Conservation (phyloP, 768 basidiomycete species). For the Coprinopsis marcescibilis region DNA sequence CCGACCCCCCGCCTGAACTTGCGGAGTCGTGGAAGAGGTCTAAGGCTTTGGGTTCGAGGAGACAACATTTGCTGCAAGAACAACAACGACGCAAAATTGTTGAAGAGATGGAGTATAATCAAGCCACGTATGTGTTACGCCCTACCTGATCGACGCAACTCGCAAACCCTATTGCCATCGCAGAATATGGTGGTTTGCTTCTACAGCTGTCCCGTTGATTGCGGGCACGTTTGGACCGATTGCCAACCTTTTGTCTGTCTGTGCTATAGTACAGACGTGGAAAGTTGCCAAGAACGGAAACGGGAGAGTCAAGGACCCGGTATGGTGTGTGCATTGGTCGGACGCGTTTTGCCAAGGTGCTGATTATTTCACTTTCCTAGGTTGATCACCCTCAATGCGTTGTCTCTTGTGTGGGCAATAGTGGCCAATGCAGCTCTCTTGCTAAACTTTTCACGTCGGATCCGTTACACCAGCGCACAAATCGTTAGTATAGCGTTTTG, state of each 20-base stretch:
- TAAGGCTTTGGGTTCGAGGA: too few species aligned
- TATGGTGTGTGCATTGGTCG: constrained; percentile 23
- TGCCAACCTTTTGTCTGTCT: constrained; percentile 34
- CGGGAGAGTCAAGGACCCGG: constrained; percentile 23
- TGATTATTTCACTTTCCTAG: too few species aligned
- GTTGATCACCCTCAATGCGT: constrained; percentile 26
- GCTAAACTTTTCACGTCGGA: constrained; percentile 32
- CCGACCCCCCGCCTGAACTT: too few species aligned
- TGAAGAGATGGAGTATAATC: neutral
- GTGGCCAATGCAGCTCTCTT: constrained; percentile 30
- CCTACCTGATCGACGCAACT: neutral
- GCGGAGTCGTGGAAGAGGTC: too few species aligned
- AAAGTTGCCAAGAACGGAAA: constrained; percentile 18
- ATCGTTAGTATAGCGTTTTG: constrained; percentile 32
- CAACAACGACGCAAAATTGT: too few species aligned
- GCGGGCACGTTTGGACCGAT: constrained; percentile 38
- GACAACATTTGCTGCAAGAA: too few species aligned
- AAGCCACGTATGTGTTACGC: neutral
- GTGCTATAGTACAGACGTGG: constrained; percentile 32
- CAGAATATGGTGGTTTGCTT: constrained; percentile 37
- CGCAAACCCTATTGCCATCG: neutral
- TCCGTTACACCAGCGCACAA: constrained; percentile 31
- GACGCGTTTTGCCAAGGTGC: neutral
- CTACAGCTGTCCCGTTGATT: constrained; percentile 34
- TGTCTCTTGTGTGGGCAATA: constrained; percentile 28